phyloP scores from a whole-genome alignment of 306 rosid species.

The Rubus idaeus region DNA sequence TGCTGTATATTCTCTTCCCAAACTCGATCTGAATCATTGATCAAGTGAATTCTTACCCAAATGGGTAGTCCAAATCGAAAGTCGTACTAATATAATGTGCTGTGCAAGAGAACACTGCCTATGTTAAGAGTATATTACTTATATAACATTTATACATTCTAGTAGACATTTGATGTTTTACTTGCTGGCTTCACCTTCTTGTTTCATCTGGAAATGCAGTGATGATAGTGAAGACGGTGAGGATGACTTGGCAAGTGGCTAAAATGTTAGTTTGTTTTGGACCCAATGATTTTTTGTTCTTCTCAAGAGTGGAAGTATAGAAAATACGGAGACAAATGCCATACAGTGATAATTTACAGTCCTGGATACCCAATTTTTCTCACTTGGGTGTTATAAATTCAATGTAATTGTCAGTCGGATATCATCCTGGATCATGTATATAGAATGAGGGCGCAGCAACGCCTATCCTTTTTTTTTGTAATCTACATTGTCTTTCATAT shows the following conservation, averaged over 20 bases:
- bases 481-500: background rate
- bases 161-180: background rate
- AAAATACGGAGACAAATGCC: background rate
- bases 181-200: background rate
- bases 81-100: no score
- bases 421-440: constrained; percentile 22
- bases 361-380: constrained; percentile 40
- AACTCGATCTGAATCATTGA: background rate
- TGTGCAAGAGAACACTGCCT: no score
- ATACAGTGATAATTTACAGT: constrained; percentile 7
- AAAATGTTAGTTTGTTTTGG: constrained; percentile 14
- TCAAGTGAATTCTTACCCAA: background rate
- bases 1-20: background rate
- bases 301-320: background rate
- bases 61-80: no score
- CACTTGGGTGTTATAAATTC: constrained; percentile 29
- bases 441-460: constrained; percentile 2
- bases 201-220: constrained; percentile 40
- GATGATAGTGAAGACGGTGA: constrained; percentile 85
- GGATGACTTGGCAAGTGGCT: constrained; percentile 55
- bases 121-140: background rate
- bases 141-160: background rate
- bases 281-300: background rate
- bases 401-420: background rate
- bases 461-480: constrained; percentile 4